Conservation (phyloP, 768 basidiomycete species). For the Obba rivulosa region DNA sequence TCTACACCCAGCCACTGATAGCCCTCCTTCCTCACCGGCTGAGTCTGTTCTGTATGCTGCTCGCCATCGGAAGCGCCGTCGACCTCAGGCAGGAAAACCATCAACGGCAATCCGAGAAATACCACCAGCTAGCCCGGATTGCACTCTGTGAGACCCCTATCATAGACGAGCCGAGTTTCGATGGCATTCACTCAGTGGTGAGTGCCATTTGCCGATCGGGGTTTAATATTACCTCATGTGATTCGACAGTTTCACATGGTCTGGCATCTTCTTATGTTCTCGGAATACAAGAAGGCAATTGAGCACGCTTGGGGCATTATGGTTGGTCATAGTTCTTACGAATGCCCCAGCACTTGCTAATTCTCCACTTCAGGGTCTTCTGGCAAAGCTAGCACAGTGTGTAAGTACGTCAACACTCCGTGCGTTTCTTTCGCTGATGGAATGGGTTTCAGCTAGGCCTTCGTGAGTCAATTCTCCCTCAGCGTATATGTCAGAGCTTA, state of each 20-base stretch:
- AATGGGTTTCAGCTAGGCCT: slow-evolving; percentile 51
- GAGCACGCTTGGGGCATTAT: slow-evolving; percentile 74
- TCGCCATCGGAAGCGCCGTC: slow-evolving; percentile 67
- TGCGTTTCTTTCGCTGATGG: slow-evolving; percentile 3
- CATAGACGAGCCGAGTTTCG: slow-evolving; percentile 71
- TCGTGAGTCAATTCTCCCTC: slow-evolving; percentile 35
- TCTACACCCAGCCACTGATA: slow-evolving; percentile 55
- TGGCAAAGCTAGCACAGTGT: slow-evolving; percentile 67
- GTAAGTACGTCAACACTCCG: slow-evolving; percentile 34
- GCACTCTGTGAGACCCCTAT: slow-evolving; percentile 68
- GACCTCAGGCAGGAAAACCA: slow-evolving; percentile 52
- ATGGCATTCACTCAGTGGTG: slow-evolving; percentile 64
- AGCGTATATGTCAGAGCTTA: slow-evolving; percentile 2
- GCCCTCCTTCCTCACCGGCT: slow-evolving; percentile 61
- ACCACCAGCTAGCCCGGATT: slow-evolving; percentile 53
- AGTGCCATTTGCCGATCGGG: slow-evolving; percentile 10
- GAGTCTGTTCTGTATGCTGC: slow-evolving; percentile 63
- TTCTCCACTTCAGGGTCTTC: slow-evolving; percentile 37
- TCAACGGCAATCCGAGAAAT: slow-evolving; percentile 46
- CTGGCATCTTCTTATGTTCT: slow-evolving; percentile 71
- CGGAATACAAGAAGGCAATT: slow-evolving; percentile 65
- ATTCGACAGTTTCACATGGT: slow-evolving; percentile 58
- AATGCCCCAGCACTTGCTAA: background rate
- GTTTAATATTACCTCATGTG: background rate
- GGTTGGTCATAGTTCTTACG: slow-evolving; percentile 24